Evolutionary conservation across 2,329 filamentous ascomycete genomes (phyloP).

Genomic region (Amphichorda felina): DNA sequence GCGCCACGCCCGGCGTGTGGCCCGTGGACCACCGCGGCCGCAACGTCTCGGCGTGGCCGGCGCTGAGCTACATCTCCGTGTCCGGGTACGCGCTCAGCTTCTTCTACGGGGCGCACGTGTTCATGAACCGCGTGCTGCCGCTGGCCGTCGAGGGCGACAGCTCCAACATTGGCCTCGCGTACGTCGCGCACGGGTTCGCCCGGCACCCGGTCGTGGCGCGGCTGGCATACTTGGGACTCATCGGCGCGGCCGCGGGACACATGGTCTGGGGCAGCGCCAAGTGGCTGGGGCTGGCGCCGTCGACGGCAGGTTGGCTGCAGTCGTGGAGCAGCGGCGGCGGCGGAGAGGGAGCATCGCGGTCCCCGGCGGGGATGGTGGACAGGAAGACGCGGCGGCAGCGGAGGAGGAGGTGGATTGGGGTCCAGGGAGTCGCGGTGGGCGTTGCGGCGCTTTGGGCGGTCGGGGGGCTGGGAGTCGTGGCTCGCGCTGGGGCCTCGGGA

Average conservation of each 20-base stretch:
- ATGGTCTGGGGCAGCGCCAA: conserved; percentile 77
- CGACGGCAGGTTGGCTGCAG: conserved; percentile 32
- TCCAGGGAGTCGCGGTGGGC: conserved; percentile 52
- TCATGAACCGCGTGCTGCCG: conserved; percentile 67
- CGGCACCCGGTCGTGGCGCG: conserved; percentile 56
- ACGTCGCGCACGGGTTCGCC: conserved; percentile 76
- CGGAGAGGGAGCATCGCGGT: too few species aligned
- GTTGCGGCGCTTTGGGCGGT: conserved; percentile 65
- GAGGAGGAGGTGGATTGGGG: conserved; percentile 55
- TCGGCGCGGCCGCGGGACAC: conserved; percentile 60
- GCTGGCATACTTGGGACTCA: conserved; percentile 55
- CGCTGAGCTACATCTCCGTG: conserved; percentile 54
- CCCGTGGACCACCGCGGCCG: conserved; percentile 18
- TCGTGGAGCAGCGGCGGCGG: background rate
- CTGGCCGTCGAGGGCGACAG: conserved; percentile 69
- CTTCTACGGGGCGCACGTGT: conserved; percentile 58
- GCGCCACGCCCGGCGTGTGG: conserved; percentile 43
- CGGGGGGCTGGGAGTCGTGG: conserved; percentile 69
- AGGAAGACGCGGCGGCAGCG: conserved; percentile 38
- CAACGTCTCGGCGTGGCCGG: conserved; percentile 48
- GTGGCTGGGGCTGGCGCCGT: conserved; percentile 60
- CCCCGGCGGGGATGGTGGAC: conserved; percentile 29
- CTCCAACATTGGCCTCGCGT: conserved; percentile 74
- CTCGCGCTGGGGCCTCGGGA: conserved; percentile 51
- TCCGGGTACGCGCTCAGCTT: conserved; percentile 61